Conservation (phyloP, 2,329 filamentous ascomycete species). For the Epichloe baconii region DNA sequence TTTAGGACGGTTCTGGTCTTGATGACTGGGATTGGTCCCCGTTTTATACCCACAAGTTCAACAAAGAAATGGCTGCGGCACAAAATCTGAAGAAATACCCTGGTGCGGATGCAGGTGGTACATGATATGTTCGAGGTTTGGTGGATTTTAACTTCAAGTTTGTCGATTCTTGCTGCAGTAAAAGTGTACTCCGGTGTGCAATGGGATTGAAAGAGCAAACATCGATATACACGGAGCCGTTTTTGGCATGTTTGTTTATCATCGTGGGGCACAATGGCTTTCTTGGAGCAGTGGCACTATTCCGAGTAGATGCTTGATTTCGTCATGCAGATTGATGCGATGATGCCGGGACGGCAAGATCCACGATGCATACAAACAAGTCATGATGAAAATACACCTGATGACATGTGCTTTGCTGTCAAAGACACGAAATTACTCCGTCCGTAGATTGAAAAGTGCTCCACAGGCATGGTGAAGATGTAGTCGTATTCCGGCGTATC, state of each 20-base stretch:
- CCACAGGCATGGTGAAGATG: too few species aligned
- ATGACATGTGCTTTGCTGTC: background rate
- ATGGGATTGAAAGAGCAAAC: background rate
- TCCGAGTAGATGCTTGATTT: background rate
- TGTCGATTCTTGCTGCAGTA: background rate
- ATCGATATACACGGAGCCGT: background rate
- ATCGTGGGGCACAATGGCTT: background rate
- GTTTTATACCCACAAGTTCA: slow-evolving; percentile 23
- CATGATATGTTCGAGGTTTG: background rate
- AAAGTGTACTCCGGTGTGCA: background rate
- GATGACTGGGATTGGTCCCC: slow-evolving; percentile 19
- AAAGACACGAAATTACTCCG: too few species aligned
- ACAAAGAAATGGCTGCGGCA: slow-evolving; percentile 17
- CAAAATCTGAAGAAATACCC: slow-evolving; percentile 21
- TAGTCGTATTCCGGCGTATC: too few species aligned
- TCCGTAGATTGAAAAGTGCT: too few species aligned
- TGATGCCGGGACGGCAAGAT: background rate
- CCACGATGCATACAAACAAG: too few species aligned
- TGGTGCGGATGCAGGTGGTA: slow-evolving; percentile 1
- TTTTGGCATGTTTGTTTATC: background rate
- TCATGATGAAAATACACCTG: background rate
- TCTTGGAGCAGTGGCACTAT: background rate
- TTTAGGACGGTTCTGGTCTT: slow-evolving; percentile 15
- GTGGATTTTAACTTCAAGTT: background rate
- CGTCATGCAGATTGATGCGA: background rate